Conservation (phyloP, 2,329 filamentous ascomycete genomes). For the Cercospora brassicicola region DNA sequence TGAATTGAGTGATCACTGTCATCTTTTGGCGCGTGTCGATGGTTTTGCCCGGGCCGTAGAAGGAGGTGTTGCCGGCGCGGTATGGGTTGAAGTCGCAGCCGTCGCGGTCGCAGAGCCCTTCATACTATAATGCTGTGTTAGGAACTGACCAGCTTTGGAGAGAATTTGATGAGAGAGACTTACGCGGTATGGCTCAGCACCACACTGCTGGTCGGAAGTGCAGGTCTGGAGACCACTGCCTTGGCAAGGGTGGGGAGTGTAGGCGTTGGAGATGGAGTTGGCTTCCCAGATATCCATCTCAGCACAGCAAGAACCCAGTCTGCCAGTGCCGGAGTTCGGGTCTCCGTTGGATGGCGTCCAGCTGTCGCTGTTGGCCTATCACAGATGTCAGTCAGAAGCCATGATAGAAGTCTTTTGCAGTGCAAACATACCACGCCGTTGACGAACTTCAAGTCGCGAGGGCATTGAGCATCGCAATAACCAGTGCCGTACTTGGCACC, state of each 20-base stretch:
- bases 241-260: slow-evolving; percentile 66
- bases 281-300: slow-evolving; percentile 72
- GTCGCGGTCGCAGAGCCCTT: slow-evolving; percentile 65
- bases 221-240: slow-evolving; percentile 42
- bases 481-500: slow-evolving; percentile 55
- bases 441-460: slow-evolving; percentile 41
- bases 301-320: slow-evolving; percentile 62
- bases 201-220: slow-evolving; percentile 52
- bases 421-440: slow-evolving; percentile 28
- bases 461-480: slow-evolving; percentile 55
- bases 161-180: background rate
- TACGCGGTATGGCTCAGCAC: slow-evolving; percentile 34
- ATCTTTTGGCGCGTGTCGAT: slow-evolving; percentile 62
- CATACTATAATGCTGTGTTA: slow-evolving; percentile 43
- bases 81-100: slow-evolving; percentile 71
- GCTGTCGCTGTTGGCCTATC: slow-evolving; percentile 52
- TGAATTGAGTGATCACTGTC: slow-evolving; percentile 68
- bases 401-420: no score
- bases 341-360: slow-evolving; percentile 32
- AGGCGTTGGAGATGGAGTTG: slow-evolving; percentile 64
- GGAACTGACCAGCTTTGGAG: background rate
- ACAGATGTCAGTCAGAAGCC: no score
- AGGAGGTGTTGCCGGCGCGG: slow-evolving; percentile 63
- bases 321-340: slow-evolving; percentile 35
- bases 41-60: slow-evolving; percentile 61